phyloP scores from a whole-genome alignment of 345 rosid genomes.

The Orychophragmus violaceus region DNA sequence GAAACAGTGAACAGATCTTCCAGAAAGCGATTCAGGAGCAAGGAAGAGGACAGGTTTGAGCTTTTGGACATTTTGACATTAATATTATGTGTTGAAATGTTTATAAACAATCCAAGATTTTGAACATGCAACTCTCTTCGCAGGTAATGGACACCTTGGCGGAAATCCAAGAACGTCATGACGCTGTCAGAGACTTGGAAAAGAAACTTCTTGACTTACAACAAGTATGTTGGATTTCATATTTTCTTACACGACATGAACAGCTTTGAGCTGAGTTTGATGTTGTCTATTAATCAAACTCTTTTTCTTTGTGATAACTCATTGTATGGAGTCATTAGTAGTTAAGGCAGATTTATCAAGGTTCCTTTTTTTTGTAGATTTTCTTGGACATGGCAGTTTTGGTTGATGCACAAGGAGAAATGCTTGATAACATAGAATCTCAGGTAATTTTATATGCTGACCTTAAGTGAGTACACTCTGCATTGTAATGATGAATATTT shows the following conservation, averaged over 20 bases:
- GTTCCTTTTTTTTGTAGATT: slow-evolving; percentile 38
- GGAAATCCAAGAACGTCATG: slow-evolving; percentile 96
- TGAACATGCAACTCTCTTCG: neutral
- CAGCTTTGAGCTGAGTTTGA: slow-evolving; percentile 5
- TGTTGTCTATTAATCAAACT: neutral
- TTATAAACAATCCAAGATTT: neutral
- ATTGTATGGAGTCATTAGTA: neutral
- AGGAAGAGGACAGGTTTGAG: slow-evolving; percentile 81
- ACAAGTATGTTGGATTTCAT: slow-evolving; percentile 45
- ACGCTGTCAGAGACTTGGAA: slow-evolving; percentile 81
- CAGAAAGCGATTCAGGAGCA: slow-evolving; percentile 87
- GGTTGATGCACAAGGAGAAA: slow-evolving; percentile 93
- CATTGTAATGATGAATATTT: neutral
- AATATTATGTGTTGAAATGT: neutral
- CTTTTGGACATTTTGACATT: neutral
- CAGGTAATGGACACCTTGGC: slow-evolving; percentile 80
- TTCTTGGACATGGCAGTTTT: slow-evolving; percentile 93
- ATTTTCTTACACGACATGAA: neutral
- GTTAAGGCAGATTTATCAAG: too few species aligned
- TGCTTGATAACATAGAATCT: slow-evolving; percentile 91
- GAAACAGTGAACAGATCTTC: slow-evolving; percentile 90
- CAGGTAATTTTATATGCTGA: too few species aligned
- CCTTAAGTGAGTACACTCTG: neutral
- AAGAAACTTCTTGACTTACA: slow-evolving; percentile 87
- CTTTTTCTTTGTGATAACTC: neutral